phyloP scores from a whole-genome alignment of 2,329 filamentous ascomycete genomes.

The Monilinia laxa region DNA sequence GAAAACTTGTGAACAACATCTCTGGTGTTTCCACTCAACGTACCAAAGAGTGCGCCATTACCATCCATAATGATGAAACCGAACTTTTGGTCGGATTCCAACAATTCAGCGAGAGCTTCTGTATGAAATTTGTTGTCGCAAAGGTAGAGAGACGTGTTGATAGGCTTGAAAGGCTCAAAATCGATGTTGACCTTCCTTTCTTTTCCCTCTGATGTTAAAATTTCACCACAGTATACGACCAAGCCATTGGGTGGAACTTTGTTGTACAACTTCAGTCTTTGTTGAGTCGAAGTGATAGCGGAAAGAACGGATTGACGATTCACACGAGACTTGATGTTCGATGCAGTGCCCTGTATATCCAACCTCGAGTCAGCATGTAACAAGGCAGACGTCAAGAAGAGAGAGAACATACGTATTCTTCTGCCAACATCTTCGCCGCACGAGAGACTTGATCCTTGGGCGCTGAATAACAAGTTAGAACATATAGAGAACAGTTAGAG shows the following conservation, averaged over 20 bases:
- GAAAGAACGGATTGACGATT: constrained; percentile 97
- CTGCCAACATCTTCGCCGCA: constrained; percentile 98
- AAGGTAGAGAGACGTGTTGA: constrained; percentile 98
- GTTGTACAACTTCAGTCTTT: constrained; percentile 98
- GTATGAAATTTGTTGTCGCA: constrained; percentile 99
- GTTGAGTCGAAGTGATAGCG: constrained; percentile 97
- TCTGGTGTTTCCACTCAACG: constrained; percentile 93
- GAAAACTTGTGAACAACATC: constrained; percentile 98
- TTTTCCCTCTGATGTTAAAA: constrained; percentile 96
- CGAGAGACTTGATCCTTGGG: constrained; percentile 98
- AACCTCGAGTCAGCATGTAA: constrained; percentile 10
- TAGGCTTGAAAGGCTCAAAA: constrained; percentile 99
- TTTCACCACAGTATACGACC: constrained; percentile 99
- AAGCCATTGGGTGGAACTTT: constrained; percentile 97
- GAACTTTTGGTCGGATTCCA: constrained; percentile 98
- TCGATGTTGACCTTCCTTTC: constrained; percentile 99
- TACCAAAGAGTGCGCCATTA: constrained; percentile 96
- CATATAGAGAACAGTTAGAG: constrained; percentile 29
- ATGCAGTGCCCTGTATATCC: constrained; percentile 84
- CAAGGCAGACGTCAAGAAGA: constrained; percentile 22
- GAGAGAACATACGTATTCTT: constrained; percentile 81
- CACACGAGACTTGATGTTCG: constrained; percentile 99
- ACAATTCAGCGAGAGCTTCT: constrained; percentile 91
- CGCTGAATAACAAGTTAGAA: constrained; percentile 51
- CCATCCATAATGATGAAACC: constrained; percentile 99